Evolutionary conservation across 306 rosid species (phyloP).

Genomic region (Fragaria nilgerrensis): DNA sequence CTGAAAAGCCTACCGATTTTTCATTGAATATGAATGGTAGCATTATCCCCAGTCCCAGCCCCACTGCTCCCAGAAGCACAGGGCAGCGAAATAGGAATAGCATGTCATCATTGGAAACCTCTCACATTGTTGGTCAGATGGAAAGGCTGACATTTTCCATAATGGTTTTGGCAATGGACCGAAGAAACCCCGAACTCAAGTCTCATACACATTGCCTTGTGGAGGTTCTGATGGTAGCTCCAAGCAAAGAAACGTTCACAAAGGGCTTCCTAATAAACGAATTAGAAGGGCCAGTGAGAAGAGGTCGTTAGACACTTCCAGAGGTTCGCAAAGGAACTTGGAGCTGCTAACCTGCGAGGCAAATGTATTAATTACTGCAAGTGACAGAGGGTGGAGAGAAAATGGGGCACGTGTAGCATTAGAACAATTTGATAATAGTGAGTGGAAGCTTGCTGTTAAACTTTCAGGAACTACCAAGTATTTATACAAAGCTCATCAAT

Average conservation of each 20-base stretch:
- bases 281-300: conserved; percentile 82
- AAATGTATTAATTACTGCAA: conserved; percentile 67
- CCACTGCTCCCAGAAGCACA: conserved; percentile 84
- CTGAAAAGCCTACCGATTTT: conserved; percentile 51
- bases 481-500: conserved; percentile 91
- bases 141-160: conserved; percentile 54
- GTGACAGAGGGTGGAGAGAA: conserved; percentile 92
- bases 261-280: conserved; percentile 66
- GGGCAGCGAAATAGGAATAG: conserved; percentile 60
- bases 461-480: conserved; percentile 63
- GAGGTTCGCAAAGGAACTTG: conserved; percentile 56
- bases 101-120: conserved; percentile 50
- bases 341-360: conserved; percentile 73
- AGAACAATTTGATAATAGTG: conserved; percentile 78
- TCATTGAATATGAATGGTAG: conserved; percentile 58
- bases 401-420: conserved; percentile 63
- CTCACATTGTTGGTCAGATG: conserved; percentile 73
- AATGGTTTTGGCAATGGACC: conserved; percentile 79
- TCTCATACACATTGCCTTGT: conserved; percentile 73
- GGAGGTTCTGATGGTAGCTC: conserved; percentile 59
- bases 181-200: conserved; percentile 90
- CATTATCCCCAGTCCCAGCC: conserved; percentile 61
- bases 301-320: conserved; percentile 54
- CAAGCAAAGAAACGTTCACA: conserved; percentile 49
- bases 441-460: conserved; percentile 94